These are phyloP conservation scores for Pigoraptor vietnamica DNA, from an alignment of 78 protist species.

Conservation along the genomic window DNA sequence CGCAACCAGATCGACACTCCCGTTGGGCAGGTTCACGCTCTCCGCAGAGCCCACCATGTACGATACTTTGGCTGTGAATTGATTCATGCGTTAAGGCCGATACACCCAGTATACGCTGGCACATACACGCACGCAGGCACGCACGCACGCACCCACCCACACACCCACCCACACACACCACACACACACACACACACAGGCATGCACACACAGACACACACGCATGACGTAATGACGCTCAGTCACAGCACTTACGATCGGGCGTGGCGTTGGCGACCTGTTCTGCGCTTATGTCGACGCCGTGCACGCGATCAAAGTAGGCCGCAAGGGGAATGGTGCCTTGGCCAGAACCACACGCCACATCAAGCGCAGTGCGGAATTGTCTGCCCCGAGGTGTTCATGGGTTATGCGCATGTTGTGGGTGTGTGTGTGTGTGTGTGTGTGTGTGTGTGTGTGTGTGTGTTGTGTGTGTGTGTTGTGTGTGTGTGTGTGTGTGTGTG, in stretches of 20 bases:
- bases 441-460: too few species aligned
- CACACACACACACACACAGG: background rate
- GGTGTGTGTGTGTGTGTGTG: too few species aligned
- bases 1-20: too few species aligned
- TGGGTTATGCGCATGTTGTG: too few species aligned
- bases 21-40: too few species aligned
- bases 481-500: too few species aligned
- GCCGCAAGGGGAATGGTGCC: background rate
- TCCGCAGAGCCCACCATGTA: too few species aligned
- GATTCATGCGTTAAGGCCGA: too few species aligned
- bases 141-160: slow-evolving; percentile 17
- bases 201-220: background rate
- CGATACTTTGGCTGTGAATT: too few species aligned
- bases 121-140: slow-evolving; percentile 10
- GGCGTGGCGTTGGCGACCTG: background rate
- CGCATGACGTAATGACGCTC: background rate
- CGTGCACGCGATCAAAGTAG: background rate
- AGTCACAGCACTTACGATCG: background rate
- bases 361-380: background rate
- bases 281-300: background rate
- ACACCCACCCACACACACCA: background rate
- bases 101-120: background rate
- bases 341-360: background rate
- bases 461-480: too few species aligned
- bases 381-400: background rate